Evolutionary conservation across 345 rosid genomes (phyloP).

Genomic region (Eucalyptus pumila): DNA sequence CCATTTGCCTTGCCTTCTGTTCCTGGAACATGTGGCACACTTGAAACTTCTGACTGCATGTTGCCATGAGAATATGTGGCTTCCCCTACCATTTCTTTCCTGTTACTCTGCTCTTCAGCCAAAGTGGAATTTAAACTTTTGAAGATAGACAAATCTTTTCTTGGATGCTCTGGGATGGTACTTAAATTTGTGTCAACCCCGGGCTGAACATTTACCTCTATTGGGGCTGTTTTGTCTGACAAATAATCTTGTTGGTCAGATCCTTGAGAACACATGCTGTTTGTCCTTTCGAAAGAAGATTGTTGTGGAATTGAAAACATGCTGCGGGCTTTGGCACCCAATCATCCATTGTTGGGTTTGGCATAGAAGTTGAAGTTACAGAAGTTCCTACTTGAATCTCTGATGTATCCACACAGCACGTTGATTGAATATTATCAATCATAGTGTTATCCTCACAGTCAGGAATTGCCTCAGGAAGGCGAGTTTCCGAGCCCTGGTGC

Average conservation of each 20-base stretch:
- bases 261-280: neutral
- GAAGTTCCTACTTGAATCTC: neutral
- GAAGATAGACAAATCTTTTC: conserved; percentile 3
- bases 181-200: neutral
- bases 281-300: neutral
- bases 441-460: conserved; percentile 2
- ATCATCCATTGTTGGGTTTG: neutral
- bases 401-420: neutral
- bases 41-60: neutral
- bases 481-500: conserved; percentile 8
- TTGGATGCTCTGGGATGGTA: neutral
- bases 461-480: conserved; percentile 4
- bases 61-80: neutral
- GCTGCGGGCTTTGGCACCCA: neutral
- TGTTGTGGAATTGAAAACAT: neutral
- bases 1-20: conserved; percentile 12
- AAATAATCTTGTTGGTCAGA: neutral
- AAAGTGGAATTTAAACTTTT: conserved; percentile 1
- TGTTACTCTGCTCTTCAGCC: conserved; percentile 2
- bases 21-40: neutral
- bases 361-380: neutral
- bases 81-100: neutral
- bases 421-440: neutral
- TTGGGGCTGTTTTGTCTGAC: neutral
- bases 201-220: neutral